Base-by-base conservation (phyloP, 2,329 filamentous ascomycete genomes). In the Tolypocladium paradoxum region DNA sequence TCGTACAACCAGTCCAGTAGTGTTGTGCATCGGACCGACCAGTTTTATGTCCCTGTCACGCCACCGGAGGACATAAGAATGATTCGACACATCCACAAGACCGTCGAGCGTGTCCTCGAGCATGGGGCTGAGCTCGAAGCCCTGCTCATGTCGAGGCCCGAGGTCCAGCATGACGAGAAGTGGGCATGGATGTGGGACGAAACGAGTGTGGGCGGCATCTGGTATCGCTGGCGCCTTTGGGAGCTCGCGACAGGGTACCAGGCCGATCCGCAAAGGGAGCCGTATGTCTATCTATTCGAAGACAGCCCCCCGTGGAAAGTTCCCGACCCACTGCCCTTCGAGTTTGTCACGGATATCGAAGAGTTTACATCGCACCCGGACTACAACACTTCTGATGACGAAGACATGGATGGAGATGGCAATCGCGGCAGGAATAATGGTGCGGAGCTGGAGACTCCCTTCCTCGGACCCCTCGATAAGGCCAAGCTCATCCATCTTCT, bases 171-270 rank as follows among this genome's bases (percentile, higher is more conserved):
- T 40, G 88, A 96, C 55, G 88, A 95, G 67, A 90, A 86, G 59
- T 97, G 92, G 84, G 87, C 90, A 0, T 99, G 91, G 88, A 76
- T 99, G 6, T 99, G 89, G 85, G 87, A 97, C 66, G 80, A 90
- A 22, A 80, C 84, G 58, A 91, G 84, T 62, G 76, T 78, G 57
- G 90, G 83, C 29, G 92, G 87, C 18, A 81, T 95, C 18, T 99
- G 91, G 79, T 97, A 97, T 68, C 84, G 93, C 45, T 97, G 90
- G 87, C 83, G 89, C 46, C 65, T 97, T 46, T 96, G 91, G 88
- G 84, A 93, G 61, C 78, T 92, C 9, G 75, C 92, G n/a, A 90
- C 87, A 1, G 84, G 84, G 5, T 76, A 77, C 1, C 73, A 77
- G 43, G 64, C 72, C 4, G 70, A 68, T 18, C 65, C 66, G 16